A percentile compares a stretch with the other conserved stretches of the same genome.
phyloP scores from a whole-genome alignment of 202 grass and related monocot species.

The Alloteropsis angusta region DNA sequence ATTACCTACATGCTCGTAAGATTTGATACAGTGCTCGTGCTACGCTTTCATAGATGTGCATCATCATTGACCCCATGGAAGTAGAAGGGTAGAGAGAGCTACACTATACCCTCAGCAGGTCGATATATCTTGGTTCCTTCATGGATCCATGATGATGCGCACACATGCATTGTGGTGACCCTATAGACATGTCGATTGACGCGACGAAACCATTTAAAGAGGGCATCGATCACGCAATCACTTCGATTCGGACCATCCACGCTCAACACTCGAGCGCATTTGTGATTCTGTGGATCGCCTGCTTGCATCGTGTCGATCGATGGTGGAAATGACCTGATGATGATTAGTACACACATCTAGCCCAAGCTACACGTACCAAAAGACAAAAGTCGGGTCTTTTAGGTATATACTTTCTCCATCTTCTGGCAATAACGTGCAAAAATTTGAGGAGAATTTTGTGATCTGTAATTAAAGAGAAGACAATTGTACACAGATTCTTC shows the following conservation, averaged over 20 bases:
- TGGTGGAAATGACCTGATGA: background rate
- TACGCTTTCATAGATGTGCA: background rate
- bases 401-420: background rate
- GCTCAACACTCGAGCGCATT: background rate
- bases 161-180: background rate
- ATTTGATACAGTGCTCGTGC: background rate
- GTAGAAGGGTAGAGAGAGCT: background rate
- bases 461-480: background rate
- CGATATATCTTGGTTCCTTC: background rate
- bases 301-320: background rate
- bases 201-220: slow-evolving; percentile 2
- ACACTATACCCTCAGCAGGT: background rate
- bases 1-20: background rate
- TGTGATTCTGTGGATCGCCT: background rate
- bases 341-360: background rate
- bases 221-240: slow-evolving; percentile 13
- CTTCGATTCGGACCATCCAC: background rate
- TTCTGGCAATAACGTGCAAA: background rate
- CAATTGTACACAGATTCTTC: background rate
- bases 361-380: background rate
- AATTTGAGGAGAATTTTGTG: background rate
- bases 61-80: background rate
- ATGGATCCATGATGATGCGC: slow-evolving; percentile 24
- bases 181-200: slow-evolving; percentile 9
- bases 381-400: background rate